Evolutionary conservation across 495 filamentous ascomycete species (phyloP).

Genomic region (Talaromyces thailandensis): DNA sequence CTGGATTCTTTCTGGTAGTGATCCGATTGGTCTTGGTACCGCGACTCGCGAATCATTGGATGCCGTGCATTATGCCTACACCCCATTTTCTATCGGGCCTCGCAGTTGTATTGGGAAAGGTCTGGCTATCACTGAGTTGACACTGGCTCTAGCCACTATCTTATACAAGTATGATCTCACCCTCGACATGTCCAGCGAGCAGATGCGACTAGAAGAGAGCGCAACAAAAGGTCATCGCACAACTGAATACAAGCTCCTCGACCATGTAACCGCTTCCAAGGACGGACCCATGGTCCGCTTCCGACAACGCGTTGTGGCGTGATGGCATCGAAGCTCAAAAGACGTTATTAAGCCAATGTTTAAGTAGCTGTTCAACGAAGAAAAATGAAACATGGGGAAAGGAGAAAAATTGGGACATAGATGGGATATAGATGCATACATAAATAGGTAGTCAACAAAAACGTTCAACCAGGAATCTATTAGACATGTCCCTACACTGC

Average conservation of each 20-base stretch:
- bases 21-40: conserved; percentile 11
- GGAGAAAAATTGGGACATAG: no score
- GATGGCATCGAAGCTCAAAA: no score
- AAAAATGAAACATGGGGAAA: no score
- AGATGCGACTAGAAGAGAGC: background rate
- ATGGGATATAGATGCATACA: no score
- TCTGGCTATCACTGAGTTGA: conserved; percentile 47
- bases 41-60: conserved; percentile 22
- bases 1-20: conserved; percentile 20
- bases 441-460: no score
- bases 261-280: conserved; percentile 9
- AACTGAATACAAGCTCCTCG: conserved; percentile 4
- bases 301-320: background rate
- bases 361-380: no score
- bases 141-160: conserved; percentile 38
- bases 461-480: no score
- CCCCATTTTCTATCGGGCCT: conserved; percentile 46
- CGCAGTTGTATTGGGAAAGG: conserved; percentile 48
- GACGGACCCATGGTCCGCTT: conserved; percentile 1
- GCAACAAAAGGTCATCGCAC: background rate
- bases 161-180: conserved; percentile 37
- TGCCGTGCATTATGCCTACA: conserved; percentile 34
- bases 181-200: conserved; percentile 22
- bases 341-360: no score
- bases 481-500: no score